These are phyloP conservation scores for Patellifolia procumbens DNA, from an alignment of 179 eudicot species.

Conservation along the genomic window DNA sequence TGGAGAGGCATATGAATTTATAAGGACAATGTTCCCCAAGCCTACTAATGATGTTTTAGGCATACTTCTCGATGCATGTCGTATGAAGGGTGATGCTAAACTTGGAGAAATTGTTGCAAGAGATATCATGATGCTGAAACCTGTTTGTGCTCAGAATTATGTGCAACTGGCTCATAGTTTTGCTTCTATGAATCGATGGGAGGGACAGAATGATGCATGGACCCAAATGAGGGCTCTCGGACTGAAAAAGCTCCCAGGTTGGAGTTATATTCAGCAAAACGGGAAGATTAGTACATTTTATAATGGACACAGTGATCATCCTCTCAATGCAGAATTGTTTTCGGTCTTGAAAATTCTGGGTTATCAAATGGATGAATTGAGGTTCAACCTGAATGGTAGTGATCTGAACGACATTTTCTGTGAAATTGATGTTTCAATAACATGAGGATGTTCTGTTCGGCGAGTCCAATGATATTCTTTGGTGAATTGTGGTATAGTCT, in stretches of 20 bases:
- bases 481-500: background rate
- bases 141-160: conserved; percentile 61
- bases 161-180: conserved; percentile 78
- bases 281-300: conserved; percentile 67
- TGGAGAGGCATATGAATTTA: conserved; percentile 68
- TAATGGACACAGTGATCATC: conserved; percentile 64
- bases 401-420: background rate
- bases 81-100: conserved; percentile 50
- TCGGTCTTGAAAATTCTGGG: conserved; percentile 49
- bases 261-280: conserved; percentile 75
- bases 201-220: conserved; percentile 74
- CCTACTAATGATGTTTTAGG: conserved; percentile 68
- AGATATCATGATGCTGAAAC: conserved; percentile 52
- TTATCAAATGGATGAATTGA: conserved; percentile 43
- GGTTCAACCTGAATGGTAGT: conserved; percentile 3
- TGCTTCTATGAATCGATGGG: conserved; percentile 83
- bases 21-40: conserved; percentile 48
- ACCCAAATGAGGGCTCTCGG: conserved; percentile 79
- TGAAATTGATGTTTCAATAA: conserved; percentile 8
- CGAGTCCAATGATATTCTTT: background rate
- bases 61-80: conserved; percentile 85
- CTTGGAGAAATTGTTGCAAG: conserved; percentile 56
- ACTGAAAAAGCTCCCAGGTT: conserved; percentile 72
- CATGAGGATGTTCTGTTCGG: conserved; percentile 6
- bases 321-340: conserved; percentile 52